A percentile compares a stretch with the other conserved stretches of the same genome.
Conservation (phyloP, 129 eudicot genomes). For the Lonicera japonica region DNA sequence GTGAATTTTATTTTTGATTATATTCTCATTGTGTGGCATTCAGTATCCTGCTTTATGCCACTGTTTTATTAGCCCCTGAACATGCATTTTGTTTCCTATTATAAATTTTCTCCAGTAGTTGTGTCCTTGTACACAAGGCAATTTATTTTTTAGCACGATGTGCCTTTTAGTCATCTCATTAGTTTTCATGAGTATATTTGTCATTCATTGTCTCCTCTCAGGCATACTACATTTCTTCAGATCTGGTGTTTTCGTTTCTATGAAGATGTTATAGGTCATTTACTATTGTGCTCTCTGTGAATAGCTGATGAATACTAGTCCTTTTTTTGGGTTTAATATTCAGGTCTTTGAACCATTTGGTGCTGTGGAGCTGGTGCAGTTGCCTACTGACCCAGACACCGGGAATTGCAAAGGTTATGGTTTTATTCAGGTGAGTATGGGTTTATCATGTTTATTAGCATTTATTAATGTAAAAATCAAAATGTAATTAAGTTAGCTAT, state of each 20-base stretch:
- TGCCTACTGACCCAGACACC: slow-evolving; percentile 71
- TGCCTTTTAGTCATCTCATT: too few species aligned
- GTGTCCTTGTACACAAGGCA: too few species aligned
- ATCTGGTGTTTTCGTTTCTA: not conserved
- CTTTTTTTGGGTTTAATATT: slow-evolving; percentile 7
- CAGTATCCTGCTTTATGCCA: too few species aligned
- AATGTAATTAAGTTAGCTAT: not conserved
- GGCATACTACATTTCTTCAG: not conserved
- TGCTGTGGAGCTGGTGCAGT: slow-evolving; percentile 78
- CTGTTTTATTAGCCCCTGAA: too few species aligned
- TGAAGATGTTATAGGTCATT: not conserved
- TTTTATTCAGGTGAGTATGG: slow-evolving; percentile 66
- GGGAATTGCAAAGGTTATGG: slow-evolving; percentile 92
- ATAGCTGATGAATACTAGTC: not conserved
- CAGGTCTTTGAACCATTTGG: slow-evolving; percentile 96
- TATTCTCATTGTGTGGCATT: too few species aligned
- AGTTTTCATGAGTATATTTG: too few species aligned
- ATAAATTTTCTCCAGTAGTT: too few species aligned
- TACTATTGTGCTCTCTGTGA: not conserved
- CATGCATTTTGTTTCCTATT: too few species aligned
- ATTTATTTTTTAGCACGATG: too few species aligned
- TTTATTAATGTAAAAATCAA: not conserved
- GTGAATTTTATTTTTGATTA: not conserved
- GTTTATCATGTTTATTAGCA: not conserved
- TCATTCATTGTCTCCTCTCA: not conserved